Evolutionary conservation across 2,329 filamentous ascomycete genomes (phyloP), one percentile per base, ranked within the genome.

Genomic region (Aspergillus glaucus): DNA sequence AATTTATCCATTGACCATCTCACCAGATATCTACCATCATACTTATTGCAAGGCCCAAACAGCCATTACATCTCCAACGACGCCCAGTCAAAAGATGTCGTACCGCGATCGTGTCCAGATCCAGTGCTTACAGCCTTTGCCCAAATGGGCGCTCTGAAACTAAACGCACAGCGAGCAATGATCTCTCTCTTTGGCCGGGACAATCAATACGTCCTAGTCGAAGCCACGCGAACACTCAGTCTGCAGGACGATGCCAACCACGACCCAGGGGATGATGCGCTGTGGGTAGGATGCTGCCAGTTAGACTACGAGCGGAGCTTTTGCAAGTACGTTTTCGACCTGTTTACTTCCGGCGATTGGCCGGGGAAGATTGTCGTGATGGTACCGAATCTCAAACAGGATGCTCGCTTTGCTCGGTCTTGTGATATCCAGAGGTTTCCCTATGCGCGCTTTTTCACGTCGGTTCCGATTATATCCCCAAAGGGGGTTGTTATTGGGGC

Each of bases 381-480:
- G 17, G 51, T 71, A 37, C 55, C 55, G 17, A 66, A 73, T 47
- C 46, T 71, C 4, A 47, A 54, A 2, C 51, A 61, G 26, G 55
- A 72, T 49, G 55, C 62, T 8, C 51, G 47, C n/a, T 70, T 65
- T 49, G 63, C 62, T 32, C 43, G 61, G 34, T 61, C 62, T 43
- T 51, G 50, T 10, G 61, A 66, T 44, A 65, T 70, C 5, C 48
- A 45, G 1, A 51, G 49, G 5, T 48, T 50, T 17, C 62, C 64
- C 1, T 55, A 64, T 24, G 48, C 68, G 14, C 61, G 63, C 28
- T 80, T 79, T 56, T 76, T 80, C 49, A 75, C 76, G 6, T 75
- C 73, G 8, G 79, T 82, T 1, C 81, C 81, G 1, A 80, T 85
- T 43, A 69, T 75, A 30, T 79, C 77, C 3, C 74, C 72, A 1